Evolutionary conservation across 306 rosid genomes (phyloP).

Genomic region (Casuarina glauca): DNA sequence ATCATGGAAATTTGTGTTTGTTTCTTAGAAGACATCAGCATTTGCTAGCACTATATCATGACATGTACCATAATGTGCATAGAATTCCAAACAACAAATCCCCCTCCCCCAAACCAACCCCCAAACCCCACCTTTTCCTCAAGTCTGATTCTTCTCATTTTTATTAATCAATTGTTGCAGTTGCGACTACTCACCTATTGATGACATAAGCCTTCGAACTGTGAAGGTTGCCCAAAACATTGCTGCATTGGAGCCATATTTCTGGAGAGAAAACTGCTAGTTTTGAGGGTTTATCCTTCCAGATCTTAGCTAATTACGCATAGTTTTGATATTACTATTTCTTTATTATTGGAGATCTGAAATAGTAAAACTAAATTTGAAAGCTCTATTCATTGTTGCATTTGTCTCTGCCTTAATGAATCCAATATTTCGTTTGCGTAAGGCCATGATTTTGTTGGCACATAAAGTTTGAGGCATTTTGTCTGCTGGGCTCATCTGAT

Average conservation of each 20-base stretch:
- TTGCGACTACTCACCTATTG: neutral
- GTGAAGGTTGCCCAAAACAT: neutral
- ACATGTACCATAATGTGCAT: neutral
- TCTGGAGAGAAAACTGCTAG: neutral
- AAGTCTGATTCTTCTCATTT: neutral
- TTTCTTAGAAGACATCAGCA: constrained; percentile 5
- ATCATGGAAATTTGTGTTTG: constrained; percentile 2
- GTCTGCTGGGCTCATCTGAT: neutral
- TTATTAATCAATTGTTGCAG: neutral
- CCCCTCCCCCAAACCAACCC: neutral
- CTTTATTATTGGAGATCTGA: neutral
- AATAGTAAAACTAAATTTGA: neutral
- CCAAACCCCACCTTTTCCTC: neutral
- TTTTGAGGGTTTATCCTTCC: neutral
- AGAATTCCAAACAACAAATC: neutral
- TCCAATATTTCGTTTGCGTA: neutral
- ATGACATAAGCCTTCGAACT: neutral
- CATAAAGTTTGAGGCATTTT: neutral
- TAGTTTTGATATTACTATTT: neutral
- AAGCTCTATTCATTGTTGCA: neutral
- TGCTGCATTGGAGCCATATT: neutral
- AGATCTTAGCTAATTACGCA: neutral
- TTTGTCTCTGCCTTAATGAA: neutral
- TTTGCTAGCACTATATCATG: neutral
- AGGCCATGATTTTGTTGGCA: neutral